Evolutionary conservation across 2,329 filamentous ascomycete species (phyloP).

Genomic region (Ophiobolus disseminans): DNA sequence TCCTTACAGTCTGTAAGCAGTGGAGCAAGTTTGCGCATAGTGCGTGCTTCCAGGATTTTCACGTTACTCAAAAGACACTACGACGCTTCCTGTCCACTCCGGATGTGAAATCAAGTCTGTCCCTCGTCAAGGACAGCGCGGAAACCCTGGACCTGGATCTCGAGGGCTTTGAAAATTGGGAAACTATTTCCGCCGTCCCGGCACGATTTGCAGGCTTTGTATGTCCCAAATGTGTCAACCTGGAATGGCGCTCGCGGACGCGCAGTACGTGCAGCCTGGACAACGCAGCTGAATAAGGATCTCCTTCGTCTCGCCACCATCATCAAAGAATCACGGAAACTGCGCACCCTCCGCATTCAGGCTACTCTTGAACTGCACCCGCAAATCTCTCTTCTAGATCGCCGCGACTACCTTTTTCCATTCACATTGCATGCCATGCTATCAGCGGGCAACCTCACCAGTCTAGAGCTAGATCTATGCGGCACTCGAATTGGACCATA

Average conservation of each 20-base stretch:
- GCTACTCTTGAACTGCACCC: conserved; percentile 23
- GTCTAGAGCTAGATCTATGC: conserved; percentile 18
- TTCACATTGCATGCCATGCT: conserved; percentile 21
- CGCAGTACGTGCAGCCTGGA: conserved; percentile 23
- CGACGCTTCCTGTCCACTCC: conserved; percentile 26
- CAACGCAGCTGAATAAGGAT: conserved; percentile 25
- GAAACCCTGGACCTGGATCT: conserved; percentile 26
- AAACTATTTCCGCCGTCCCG: conserved; percentile 18
- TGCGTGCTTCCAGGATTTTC: conserved; percentile 25
- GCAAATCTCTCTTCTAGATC: conserved; percentile 15
- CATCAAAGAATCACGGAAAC: conserved; percentile 26
- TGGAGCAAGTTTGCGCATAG: conserved; percentile 26
- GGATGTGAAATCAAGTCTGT: conserved; percentile 22
- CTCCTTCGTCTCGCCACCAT: conserved; percentile 22
- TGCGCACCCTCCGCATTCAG: conserved; percentile 26
- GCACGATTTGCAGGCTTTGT: conserved; percentile 14
- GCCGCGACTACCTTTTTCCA: conserved; percentile 26
- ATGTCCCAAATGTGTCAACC: conserved; percentile 15
- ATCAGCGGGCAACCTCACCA: conserved; percentile 22
- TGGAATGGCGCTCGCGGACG: conserved; percentile 20
- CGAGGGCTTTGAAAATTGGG: conserved; percentile 27
- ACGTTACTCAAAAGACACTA: conserved; percentile 25
- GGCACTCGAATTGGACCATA: conserved; percentile 13
- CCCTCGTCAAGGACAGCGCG: conserved; percentile 27
- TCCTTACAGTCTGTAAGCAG: conserved; percentile 30